Percentiles rank a stretch among this genome's conserved stretches.
Evolutionary conservation across 1,284 basidiomycete genomes (phyloP).

Genomic region (Lentinula novae-zelandiae): DNA sequence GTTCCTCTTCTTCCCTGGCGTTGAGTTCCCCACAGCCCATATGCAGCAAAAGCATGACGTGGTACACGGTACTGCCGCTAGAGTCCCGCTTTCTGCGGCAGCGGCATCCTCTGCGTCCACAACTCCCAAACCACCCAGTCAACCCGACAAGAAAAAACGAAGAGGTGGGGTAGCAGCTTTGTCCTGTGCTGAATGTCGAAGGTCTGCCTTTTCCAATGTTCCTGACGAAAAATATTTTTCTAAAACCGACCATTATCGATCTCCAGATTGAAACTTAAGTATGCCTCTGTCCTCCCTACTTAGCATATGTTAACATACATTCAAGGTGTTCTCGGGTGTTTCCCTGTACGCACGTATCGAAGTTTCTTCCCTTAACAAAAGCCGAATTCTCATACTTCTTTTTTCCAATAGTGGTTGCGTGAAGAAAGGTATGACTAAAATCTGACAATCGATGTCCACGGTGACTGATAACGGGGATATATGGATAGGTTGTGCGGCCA

Average conservation of each 20-base stretch:
- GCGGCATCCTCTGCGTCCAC: constrained; percentile 1
- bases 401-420: constrained; percentile 33
- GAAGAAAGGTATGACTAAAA: constrained; percentile 47
- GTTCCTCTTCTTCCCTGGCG: no score
- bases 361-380: neutral
- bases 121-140: constrained; percentile 2
- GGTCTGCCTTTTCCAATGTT: constrained; percentile 31
- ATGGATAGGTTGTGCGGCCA: constrained; percentile 25
- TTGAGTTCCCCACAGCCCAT: neutral
- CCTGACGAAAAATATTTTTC: neutral
- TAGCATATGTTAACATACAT: neutral
- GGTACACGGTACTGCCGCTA: constrained; percentile 7
- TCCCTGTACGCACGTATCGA: constrained; percentile 38
- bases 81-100: constrained; percentile 9
- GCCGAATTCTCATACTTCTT: neutral
- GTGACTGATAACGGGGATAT: neutral
- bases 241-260: neutral
- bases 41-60: constrained; percentile 8
- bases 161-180: constrained; percentile 6
- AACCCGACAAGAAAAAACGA: constrained; percentile 8
- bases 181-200: constrained; percentile 48
- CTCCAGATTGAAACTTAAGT: constrained; percentile 61
- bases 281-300: constrained; percentile 14
- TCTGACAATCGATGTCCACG: neutral
- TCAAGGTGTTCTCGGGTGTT: constrained; percentile 58